These are phyloP conservation scores for Platismatia glauca DNA, from an alignment of 495 filamentous ascomycete species.

Conservation along the genomic window DNA sequence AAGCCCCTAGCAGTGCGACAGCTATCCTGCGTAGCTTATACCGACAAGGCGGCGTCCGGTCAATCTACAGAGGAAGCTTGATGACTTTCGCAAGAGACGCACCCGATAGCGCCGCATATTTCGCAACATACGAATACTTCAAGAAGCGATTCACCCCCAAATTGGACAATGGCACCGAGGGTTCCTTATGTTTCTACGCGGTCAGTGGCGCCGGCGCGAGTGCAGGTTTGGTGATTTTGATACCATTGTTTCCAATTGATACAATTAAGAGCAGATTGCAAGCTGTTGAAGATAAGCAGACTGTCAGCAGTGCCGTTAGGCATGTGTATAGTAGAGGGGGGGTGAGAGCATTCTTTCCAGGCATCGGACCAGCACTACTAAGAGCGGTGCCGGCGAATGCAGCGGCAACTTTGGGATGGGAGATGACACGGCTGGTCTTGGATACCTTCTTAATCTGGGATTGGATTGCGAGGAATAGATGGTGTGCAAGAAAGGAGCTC, in stretches of 20 bases:
- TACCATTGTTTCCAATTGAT: background rate
- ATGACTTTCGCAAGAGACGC: background rate
- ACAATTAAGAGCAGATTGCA: background rate
- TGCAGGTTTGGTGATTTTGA: background rate
- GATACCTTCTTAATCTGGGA: background rate
- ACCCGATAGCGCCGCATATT: background rate
- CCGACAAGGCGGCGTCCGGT: background rate
- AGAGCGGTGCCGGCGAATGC: background rate
- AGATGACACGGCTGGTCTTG: background rate
- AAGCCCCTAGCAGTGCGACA: background rate
- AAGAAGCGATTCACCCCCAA: background rate
- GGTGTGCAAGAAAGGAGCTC: too few relatives aligned
- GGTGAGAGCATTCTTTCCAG: background rate
- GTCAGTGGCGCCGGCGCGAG: background rate
- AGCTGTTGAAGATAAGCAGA: background rate
- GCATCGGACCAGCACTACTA: background rate
- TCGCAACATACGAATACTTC: background rate
- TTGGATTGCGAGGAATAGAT: background rate
- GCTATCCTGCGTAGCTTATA: background rate
- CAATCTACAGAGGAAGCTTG: background rate
- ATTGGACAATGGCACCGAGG: background rate
- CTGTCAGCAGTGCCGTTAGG: background rate
- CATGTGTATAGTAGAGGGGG: background rate
- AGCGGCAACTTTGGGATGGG: background rate
- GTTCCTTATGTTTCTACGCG: background rate